phyloP scores from a whole-genome alignment of 176 grass and related monocot genomes.

The Themeda triandra region DNA sequence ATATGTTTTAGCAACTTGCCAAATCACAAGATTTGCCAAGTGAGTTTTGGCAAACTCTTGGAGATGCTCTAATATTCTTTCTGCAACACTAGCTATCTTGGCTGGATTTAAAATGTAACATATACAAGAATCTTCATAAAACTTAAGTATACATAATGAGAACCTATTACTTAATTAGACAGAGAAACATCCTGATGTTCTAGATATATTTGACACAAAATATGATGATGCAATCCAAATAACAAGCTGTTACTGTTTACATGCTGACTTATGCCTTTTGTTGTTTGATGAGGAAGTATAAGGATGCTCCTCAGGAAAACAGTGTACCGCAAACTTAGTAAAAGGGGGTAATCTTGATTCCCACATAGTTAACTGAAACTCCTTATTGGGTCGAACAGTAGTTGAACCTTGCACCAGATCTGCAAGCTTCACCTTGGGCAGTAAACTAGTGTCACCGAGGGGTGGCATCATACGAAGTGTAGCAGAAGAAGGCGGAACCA shows the following conservation, averaged over 20 bases:
- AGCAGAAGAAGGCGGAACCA: neutral
- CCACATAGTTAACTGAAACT: neutral
- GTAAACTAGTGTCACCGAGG: neutral
- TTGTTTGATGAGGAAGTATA: neutral
- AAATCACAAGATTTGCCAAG: no score
- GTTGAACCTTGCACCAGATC: neutral
- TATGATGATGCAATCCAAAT: no score
- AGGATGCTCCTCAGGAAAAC: neutral
- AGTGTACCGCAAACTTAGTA: neutral
- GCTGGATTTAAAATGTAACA: neutral
- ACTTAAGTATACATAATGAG: no score
- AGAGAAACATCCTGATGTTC: no score
- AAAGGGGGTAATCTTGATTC: conserved; percentile 19
- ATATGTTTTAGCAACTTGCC: no score
- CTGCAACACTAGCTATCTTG: no score
- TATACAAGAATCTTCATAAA: no score
- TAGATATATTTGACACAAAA: no score
- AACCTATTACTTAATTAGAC: no score
- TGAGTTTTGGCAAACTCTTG: no score
- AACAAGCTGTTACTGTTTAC: neutral
- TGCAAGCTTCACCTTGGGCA: neutral
- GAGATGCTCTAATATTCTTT: no score
- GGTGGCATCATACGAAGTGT: neutral
- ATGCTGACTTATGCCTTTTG: neutral
- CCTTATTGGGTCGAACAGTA: neutral